Conservation (phyloP, 2,329 filamentous ascomycete genomes). For the Drechslera avenae region DNA sequence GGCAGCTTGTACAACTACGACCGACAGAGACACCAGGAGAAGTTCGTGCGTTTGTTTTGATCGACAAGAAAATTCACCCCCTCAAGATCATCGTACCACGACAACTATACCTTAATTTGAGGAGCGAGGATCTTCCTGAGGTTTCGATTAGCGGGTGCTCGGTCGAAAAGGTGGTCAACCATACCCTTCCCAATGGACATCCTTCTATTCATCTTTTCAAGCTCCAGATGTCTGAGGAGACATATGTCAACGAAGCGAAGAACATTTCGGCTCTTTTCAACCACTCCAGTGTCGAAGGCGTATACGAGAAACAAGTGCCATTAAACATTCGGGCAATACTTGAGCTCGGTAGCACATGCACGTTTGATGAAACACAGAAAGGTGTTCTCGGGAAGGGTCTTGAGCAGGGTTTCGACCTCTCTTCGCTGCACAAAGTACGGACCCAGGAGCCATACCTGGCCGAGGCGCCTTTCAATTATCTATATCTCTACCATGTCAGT, state of each 20-base stretch:
- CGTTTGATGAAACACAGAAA: slow-evolving; percentile 87
- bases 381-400: slow-evolving; percentile 91
- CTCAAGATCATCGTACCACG: slow-evolving; percentile 89
- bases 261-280: slow-evolving; percentile 85
- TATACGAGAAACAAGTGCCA: slow-evolving; percentile 93
- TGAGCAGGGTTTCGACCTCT: slow-evolving; percentile 90
- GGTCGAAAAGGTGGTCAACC: slow-evolving; percentile 90
- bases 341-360: slow-evolving; percentile 87
- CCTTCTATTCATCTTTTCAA: slow-evolving; percentile 93
- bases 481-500: slow-evolving; percentile 91
- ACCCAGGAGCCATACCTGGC: slow-evolving; percentile 76
- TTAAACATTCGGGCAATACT: slow-evolving; percentile 85
- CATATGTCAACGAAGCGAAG: slow-evolving; percentile 82
- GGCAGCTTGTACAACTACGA: slow-evolving; percentile 90
- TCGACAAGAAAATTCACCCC: slow-evolving; percentile 87
- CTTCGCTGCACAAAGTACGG: slow-evolving; percentile 70
- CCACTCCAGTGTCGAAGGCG: slow-evolving; percentile 92
- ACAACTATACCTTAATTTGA: slow-evolving; percentile 89
- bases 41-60: slow-evolving; percentile 86
- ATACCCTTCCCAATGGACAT: slow-evolving; percentile 93
- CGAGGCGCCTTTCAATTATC: slow-evolving; percentile 74
- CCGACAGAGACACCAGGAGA: slow-evolving; percentile 83
- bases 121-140: slow-evolving; percentile 83
- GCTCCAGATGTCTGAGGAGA: slow-evolving; percentile 84
- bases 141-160: slow-evolving; percentile 84